Evolutionary conservation across 495 filamentous ascomycete genomes (phyloP).

Genomic region (Sphaerosporella brunnea): DNA sequence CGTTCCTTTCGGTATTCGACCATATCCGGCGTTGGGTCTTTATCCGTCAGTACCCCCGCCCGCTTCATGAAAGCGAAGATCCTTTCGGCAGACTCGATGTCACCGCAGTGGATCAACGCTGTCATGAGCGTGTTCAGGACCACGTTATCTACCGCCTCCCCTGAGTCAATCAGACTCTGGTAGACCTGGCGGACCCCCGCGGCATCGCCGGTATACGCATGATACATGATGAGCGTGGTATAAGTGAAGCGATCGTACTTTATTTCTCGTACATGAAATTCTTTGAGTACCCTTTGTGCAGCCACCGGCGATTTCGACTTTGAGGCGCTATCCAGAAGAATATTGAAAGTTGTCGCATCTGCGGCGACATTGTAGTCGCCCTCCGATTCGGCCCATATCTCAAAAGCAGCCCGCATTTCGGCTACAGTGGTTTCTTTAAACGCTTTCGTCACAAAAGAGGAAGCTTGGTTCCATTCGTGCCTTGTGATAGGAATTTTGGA

Average conservation of each 20-base stretch:
- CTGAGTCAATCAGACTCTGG: slow-evolving; percentile 53
- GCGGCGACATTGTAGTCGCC: slow-evolving; percentile 41
- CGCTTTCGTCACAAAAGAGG: slow-evolving; percentile 58
- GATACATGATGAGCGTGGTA: slow-evolving; percentile 62
- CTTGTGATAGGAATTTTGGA: slow-evolving; percentile 43
- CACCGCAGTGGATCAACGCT: slow-evolving; percentile 54
- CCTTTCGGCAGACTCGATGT: slow-evolving; percentile 51
- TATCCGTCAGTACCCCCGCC: slow-evolving; percentile 30
- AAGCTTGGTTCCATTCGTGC: slow-evolving; percentile 64
- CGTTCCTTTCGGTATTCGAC: slow-evolving; percentile 32
- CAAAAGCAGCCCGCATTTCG: slow-evolving; percentile 54
- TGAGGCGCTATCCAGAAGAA: slow-evolving; percentile 74
- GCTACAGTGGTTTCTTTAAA: slow-evolving; percentile 41
- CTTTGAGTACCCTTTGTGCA: slow-evolving; percentile 63
- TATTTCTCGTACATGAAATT: slow-evolving; percentile 54
- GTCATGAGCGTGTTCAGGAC: slow-evolving; percentile 72
- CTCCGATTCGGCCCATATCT: slow-evolving; percentile 85
- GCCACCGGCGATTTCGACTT: slow-evolving; percentile 67
- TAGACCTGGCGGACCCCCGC: slow-evolving; percentile 54
- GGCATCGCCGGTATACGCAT: slow-evolving; percentile 51
- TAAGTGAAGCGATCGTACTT: slow-evolving; percentile 54
- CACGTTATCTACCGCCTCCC: slow-evolving; percentile 74
- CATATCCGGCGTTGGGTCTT: slow-evolving; percentile 25
- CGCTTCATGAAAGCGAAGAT: slow-evolving; percentile 69
- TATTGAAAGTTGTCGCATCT: slow-evolving; percentile 66